Conservation (phyloP, 306 rosid genomes). For the Vigna mungo region DNA sequence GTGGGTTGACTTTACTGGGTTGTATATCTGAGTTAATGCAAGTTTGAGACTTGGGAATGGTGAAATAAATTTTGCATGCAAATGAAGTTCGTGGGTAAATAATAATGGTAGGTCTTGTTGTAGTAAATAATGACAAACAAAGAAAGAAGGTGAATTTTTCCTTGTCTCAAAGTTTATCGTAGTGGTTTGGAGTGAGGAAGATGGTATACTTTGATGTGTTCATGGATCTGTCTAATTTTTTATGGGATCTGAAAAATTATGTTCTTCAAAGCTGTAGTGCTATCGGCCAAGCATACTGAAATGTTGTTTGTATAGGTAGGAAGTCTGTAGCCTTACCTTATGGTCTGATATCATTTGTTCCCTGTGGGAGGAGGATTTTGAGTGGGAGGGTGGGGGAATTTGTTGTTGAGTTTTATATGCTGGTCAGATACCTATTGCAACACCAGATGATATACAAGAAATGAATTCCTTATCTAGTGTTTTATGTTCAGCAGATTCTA, state of each 20-base stretch:
- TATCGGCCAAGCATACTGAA: background rate
- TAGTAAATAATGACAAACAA: background rate
- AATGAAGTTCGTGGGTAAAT: background rate
- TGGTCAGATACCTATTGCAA: constrained; percentile 13
- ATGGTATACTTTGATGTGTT: background rate
- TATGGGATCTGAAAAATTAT: constrained; percentile 2
- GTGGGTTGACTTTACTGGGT: background rate
- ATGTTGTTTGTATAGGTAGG: constrained; percentile 6
- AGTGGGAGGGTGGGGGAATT: background rate
- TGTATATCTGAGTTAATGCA: constrained; percentile 24
- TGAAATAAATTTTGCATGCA: background rate
- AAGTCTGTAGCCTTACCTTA: constrained; percentile 14
- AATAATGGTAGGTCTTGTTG: background rate
- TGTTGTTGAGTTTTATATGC: constrained; percentile 17
- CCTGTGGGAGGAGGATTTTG: background rate
- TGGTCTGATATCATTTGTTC: constrained; percentile 26
- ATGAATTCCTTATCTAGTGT: background rate
- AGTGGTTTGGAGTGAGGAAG: constrained; percentile 13
- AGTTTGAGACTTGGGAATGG: background rate
- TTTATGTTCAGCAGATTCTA: constrained; percentile 11
- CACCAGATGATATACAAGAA: constrained; percentile 8
- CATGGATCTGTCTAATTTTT: constrained; percentile 4
- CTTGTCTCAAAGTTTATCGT: background rate
- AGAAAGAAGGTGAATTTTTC: background rate
- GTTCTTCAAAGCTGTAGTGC: background rate